Base-by-base conservation (phyloP, 176 grass and related monocot species). In the Oryza glaberrima region DNA sequence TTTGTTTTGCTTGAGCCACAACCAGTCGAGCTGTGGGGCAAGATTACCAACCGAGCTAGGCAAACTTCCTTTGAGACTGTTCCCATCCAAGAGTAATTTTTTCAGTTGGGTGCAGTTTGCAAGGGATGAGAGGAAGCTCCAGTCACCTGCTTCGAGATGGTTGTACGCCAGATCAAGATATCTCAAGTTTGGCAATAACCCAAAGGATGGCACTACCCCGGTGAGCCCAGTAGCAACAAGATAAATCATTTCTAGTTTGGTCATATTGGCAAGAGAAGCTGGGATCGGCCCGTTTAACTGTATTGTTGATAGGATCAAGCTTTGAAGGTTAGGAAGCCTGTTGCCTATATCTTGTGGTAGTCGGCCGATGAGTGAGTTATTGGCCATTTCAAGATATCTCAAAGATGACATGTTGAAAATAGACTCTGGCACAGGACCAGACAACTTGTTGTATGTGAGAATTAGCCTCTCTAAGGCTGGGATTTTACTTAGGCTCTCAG, bases 361-460 rank as follows among this genome's bases (percentile, higher is more conserved):
- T 36, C 15, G 19, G n/a, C 78, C 86, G 6, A 38, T 82, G 0
- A 92, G 75, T 13, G 63, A 73, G 36, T 92, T 92, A 9, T 56
- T 65, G 9, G 72, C 82, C 80, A 92, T 85, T 4, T 75, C 78
- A 11, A 92, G 76, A 64, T 64, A 60, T 48, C 4, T 20, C 38
- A 92, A 11, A n/a, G 67, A 79, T 22, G 90, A 86, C 12, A 88
- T 75, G 46, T 92, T 92, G 80, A 86, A 92, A 35, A 92, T 13
- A 43, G 81, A 66, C 0, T 43, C 19, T 1, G 89, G 81, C 26
- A 88, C 68, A 45, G 23, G 10, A 45, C 90, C 40, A 41, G 40
- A 41, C 40, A 41, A 41, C 0, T 41, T 41, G 40, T 41, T 41
- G 40, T 41, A 41, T 36, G 86, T 65, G 54, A 92, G 81, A 13